phyloP scores from a whole-genome alignment of 257 asterid genomes.

The Solanum rostratum region DNA sequence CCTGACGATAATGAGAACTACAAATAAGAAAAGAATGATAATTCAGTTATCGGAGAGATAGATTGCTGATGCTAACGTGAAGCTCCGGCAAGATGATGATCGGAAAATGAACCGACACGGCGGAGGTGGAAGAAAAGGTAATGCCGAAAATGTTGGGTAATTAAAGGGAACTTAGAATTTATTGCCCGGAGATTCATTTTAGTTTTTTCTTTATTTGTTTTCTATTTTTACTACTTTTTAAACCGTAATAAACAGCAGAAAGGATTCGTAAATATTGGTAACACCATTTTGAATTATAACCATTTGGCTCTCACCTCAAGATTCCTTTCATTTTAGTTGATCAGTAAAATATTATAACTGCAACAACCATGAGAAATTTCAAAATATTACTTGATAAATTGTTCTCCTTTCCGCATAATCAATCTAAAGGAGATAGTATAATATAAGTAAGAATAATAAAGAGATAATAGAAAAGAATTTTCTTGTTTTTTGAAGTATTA shows the following conservation, averaged over 20 bases:
- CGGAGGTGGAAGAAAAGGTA: background rate
- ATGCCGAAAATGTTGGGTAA: background rate
- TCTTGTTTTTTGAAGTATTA: no score
- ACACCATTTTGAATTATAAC: no score
- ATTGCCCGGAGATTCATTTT: background rate
- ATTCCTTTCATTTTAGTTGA: no score
- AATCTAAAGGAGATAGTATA: no score
- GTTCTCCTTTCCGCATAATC: no score
- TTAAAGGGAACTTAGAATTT: background rate
- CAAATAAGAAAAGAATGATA: background rate
- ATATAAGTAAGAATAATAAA: no score
- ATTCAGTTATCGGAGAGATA: background rate
- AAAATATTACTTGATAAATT: no score
- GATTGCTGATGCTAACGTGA: background rate
- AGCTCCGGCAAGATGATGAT: background rate
- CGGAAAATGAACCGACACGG: background rate
- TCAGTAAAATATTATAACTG: no score
- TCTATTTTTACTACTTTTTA: background rate
- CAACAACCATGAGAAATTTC: no score
- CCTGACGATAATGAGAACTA: slow-evolving; percentile 3
- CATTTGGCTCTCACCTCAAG: no score
- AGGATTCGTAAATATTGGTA: background rate
- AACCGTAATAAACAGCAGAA: no score
- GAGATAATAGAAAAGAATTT: no score
- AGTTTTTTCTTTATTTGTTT: background rate